A percentile compares a stretch with the other conserved stretches of the same genome.
Conservation (phyloP, 2,329 filamentous ascomycete species). For the Clarireedia paspali region DNA sequence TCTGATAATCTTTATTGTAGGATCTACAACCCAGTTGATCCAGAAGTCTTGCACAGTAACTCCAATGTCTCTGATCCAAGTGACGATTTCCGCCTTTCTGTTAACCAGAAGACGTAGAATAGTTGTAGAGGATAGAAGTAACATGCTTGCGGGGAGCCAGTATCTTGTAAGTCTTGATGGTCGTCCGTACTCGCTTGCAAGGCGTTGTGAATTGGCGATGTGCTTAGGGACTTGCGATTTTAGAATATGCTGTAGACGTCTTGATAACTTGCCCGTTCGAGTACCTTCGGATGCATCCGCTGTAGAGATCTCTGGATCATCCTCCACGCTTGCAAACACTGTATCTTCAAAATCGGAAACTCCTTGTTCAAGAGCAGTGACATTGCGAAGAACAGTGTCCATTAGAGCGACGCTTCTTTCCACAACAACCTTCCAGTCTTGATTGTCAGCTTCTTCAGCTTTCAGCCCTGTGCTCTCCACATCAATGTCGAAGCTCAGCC, state of each 20-base stretch:
- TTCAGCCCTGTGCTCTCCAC: slow-evolving; percentile 46
- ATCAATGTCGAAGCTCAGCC: slow-evolving; percentile 58
- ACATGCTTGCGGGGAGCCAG: slow-evolving; percentile 70
- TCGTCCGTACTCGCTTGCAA: slow-evolving; percentile 61
- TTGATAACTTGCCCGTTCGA: slow-evolving; percentile 51
- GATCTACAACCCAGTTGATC: slow-evolving; percentile 92
- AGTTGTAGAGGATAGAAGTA: slow-evolving; percentile 78
- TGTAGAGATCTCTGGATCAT: slow-evolving; percentile 50
- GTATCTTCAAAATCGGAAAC: slow-evolving; percentile 58
- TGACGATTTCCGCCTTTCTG: slow-evolving; percentile 65
- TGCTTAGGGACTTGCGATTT: slow-evolving; percentile 62
- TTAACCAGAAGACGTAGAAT: slow-evolving; percentile 72
- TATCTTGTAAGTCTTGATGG: slow-evolving; percentile 73
- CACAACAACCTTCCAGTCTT: slow-evolving; percentile 65
- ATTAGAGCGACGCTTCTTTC: slow-evolving; percentile 77
- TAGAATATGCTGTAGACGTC: slow-evolving; percentile 62
- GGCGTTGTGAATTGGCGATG: slow-evolving; percentile 42
- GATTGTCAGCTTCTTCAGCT: slow-evolving; percentile 33
- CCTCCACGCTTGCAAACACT: slow-evolving; percentile 55
- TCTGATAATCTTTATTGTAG: slow-evolving; percentile 70
- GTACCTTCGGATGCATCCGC: slow-evolving; percentile 28
- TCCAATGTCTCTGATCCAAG: slow-evolving; percentile 75
- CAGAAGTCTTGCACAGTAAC: slow-evolving; percentile 81
- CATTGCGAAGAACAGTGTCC: slow-evolving; percentile 72
- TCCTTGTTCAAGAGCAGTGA: slow-evolving; percentile 55